Evolutionary conservation across 2,329 filamentous ascomycete species (phyloP), one percentile per base, ranked within the genome.

Genomic region (Monilinia aucupariae): DNA sequence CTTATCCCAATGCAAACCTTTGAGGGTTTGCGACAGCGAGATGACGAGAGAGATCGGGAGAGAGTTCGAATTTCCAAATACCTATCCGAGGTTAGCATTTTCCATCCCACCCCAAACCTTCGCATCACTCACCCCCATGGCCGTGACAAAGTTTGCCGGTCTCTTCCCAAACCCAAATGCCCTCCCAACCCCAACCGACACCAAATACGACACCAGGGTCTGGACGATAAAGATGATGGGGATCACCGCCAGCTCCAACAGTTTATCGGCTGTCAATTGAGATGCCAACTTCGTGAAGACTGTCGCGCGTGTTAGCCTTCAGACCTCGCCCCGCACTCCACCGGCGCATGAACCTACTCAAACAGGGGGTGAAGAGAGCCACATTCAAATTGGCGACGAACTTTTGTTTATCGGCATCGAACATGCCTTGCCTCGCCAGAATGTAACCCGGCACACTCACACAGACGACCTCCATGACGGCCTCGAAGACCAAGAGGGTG

Each of bases 11-110:
- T 97, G 93, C 39, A 99, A 81, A 7, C 94, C 94, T 71, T 88
- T 86, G 63, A 99, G 82, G 0, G 94, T 99, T 74, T 96, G 90
- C 17, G 93, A 96, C 13, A 99, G 82, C 10, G 93, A 97, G 63
- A 97, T 84, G 66, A 99, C 92, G 62, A 99, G 85, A 0, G 94
- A 99, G 66, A 99, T 97, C 0, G 94, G 94, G 25, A 99, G 83
- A 22, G 94, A 97, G 77, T 99, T 99, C 41, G 93, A 97, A 76
- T 99, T 99, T 70, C 93, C 94, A 75, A 99, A 99, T 55, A 97
- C 85, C 84, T 86, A 66, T 27, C 53, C 54, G 54, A 61, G 3
- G 39, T 69, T 65, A 71, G 56, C 56, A 62, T 62, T 54, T 45
- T 17, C 7, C 27, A 30, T 30, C n/a, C 27, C 25, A 15, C 45